Base-by-base conservation (phyloP, 768 basidiomycete genomes). In the Calocybe cyanea region DNA sequence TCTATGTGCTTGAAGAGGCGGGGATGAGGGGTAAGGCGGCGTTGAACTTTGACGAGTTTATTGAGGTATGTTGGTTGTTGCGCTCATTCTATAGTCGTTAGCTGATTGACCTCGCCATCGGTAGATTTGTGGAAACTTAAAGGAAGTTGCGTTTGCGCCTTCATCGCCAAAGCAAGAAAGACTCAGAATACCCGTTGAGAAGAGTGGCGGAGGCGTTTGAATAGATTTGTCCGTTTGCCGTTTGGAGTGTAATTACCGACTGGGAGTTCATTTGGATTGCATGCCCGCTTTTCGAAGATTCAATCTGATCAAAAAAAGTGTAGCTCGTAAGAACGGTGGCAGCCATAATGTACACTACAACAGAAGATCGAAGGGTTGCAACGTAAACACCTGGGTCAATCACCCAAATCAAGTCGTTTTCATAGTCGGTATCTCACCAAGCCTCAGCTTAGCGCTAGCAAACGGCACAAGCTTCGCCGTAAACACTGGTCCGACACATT, bases 11-110 rank as follows among this genome's bases (percentile, higher is more conserved):
- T 41, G 74, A 75, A 45, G 83, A 87, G 60, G 83, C 86, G 49
- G 92, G 88, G 3, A 80, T 88, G 62, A 65, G 69, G 39, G 63
- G 65, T 17, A 70, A 73, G 55, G 63, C 65, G 21, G 74, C 76
- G 20, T 65, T 96, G 38, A 80, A 83, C 50, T 81, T 91, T 56
- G 87, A 94, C 52, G 88, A 90, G 59, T 94, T 94, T 62, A 71
- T 93, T 39, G 91, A 94, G 79, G 89, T 89, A 52, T n/a, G n/a
- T n/a, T n/a, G n/a, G n/a, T n/a, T n/a, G n/a, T n/a, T n/a, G 25
- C 11, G 81, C 66, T 19, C 28, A 11, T 42, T n/a, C n/a, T n/a
- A n/a, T n/a, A n/a, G n/a, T n/a, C n/a, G n/a, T n/a, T n/a, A n/a
- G n/a, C n/a, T 28, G 11, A 6, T 11, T 28, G 25, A 28, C 25